These are phyloP conservation scores for Gynochthodes officinalis DNA, from an alignment of 257 asterid genomes.

Conservation along the genomic window DNA sequence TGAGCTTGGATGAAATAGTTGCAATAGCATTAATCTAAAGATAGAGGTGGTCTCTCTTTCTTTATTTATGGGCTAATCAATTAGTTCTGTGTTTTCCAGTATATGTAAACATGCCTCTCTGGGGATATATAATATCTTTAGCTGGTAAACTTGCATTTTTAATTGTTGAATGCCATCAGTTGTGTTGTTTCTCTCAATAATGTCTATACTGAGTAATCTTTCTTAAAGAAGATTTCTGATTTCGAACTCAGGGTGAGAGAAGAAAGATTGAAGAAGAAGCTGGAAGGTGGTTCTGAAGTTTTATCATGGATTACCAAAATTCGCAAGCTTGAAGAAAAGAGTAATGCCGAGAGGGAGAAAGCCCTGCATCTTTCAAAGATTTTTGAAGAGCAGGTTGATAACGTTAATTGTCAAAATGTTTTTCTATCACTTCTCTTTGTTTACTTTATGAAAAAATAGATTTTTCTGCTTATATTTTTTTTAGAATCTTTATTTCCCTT, in stretches of 20 bases:
- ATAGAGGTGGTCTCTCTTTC: neutral
- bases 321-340: slow-evolving; percentile 73
- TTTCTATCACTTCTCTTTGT: neutral
- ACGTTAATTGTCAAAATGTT: slow-evolving; percentile 3
- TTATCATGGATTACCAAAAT: slow-evolving; percentile 74
- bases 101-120: neutral
- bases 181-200: neutral
- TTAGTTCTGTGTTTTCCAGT: neutral
- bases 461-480: neutral
- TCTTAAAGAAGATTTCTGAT: neutral
- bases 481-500: neutral
- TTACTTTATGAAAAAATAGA: neutral
- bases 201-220: neutral
- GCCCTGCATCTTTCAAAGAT: slow-evolving; percentile 66
- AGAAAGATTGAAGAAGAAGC: slow-evolving; percentile 59
- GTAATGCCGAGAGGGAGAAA: slow-evolving; percentile 64
- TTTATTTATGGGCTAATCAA: neutral
- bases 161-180: neutral
- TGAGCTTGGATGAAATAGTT: neutral
- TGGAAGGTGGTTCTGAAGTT: slow-evolving; percentile 57
- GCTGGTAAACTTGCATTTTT: no score
- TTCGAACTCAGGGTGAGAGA: slow-evolving; percentile 63
- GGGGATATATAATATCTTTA: neutral
- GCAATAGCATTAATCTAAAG: neutral
- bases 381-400: slow-evolving; percentile 87